Conservation (phyloP, 2,329 filamentous ascomycete species). For the Calonectria pseudoturangicola region DNA sequence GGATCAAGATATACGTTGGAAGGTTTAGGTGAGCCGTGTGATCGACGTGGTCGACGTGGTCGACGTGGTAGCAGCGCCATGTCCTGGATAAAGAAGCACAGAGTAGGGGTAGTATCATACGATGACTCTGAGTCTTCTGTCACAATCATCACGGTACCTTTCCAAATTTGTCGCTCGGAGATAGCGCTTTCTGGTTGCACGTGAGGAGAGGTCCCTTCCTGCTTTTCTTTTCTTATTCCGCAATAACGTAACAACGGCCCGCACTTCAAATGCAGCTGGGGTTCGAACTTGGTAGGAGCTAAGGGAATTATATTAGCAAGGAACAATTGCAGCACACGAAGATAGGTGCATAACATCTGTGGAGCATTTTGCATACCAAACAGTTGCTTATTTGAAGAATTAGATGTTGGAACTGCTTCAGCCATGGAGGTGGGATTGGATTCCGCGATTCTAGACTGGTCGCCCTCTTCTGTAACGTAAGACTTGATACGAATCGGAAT, state of each 20-base stretch:
- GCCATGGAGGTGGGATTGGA: too few species aligned
- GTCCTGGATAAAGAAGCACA: conserved; percentile 91
- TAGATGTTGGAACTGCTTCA: too few species aligned
- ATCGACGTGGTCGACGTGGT: conserved; percentile 84
- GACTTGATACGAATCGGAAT: too few species aligned
- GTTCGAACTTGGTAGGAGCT: conserved; percentile 87
- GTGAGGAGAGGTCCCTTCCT: conserved; percentile 69
- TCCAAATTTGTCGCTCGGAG: conserved; percentile 86
- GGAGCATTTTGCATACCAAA: too few species aligned
- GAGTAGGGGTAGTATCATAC: conserved; percentile 84
- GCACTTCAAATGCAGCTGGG: conserved; percentile 88
- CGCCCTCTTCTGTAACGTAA: too few species aligned
- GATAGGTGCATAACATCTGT: too few species aligned
- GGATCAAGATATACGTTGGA: too few species aligned
- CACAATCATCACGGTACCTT: conserved; percentile 96
- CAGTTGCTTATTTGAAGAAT: too few species aligned
- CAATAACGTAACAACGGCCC: conserved; percentile 93
- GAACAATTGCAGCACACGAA: too few species aligned
- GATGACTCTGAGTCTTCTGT: conserved; percentile 89
- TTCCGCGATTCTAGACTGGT: too few species aligned
- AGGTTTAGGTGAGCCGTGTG: conserved; percentile 66
- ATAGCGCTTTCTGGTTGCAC: conserved; percentile 40
- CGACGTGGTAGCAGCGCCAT: conserved; percentile 89
- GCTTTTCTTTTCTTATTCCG: conserved; percentile 76
- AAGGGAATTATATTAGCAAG: conserved; percentile 38